These are phyloP conservation scores for Sclerotinia spermophila DNA, from an alignment of 2,329 filamentous ascomycete species.

Conservation along the genomic window DNA sequence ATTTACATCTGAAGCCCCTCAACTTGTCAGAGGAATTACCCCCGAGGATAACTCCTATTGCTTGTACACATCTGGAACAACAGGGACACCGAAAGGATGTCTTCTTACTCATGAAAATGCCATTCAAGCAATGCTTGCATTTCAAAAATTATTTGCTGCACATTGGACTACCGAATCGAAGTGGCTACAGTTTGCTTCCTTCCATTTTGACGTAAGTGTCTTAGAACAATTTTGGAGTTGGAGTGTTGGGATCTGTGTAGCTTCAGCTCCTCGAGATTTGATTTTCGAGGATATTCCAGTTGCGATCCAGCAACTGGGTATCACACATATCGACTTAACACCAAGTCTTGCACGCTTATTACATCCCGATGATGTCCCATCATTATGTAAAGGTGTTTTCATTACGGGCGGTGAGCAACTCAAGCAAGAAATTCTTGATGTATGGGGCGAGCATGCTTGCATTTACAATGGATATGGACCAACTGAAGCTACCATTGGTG, in stretches of 20 bases:
- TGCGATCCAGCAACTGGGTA: slow-evolving; percentile 66
- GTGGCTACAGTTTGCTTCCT: slow-evolving; percentile 90
- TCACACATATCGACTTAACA: slow-evolving; percentile 90
- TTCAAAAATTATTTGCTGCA: slow-evolving; percentile 70
- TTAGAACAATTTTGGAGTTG: slow-evolving; percentile 95
- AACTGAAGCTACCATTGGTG: slow-evolving; percentile 88
- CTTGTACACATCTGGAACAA: slow-evolving; percentile 40
- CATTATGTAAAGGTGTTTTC: slow-evolving; percentile 77
- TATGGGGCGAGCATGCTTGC: slow-evolving; percentile 73
- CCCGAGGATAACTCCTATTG: slow-evolving; percentile 36
- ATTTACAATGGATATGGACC: slow-evolving; percentile 94
- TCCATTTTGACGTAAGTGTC: slow-evolving; percentile 92
- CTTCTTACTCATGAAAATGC: slow-evolving; percentile 85
- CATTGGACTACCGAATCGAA: slow-evolving; percentile 72
- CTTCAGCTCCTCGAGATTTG: slow-evolving; percentile 76
- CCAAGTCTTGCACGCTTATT: slow-evolving; percentile 79
- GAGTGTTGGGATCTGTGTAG: slow-evolving; percentile 82
- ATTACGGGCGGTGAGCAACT: slow-evolving; percentile 89
- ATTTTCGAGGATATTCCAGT: slow-evolving; percentile 78
- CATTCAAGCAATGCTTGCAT: slow-evolving; percentile 85
- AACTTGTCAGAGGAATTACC: slow-evolving; percentile 25
- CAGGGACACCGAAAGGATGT: slow-evolving; percentile 49
- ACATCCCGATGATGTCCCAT: slow-evolving; percentile 76
- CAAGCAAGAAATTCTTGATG: slow-evolving; percentile 83
- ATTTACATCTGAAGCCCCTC: slow-evolving; percentile 29